Base-by-base conservation (phyloP, 2,329 filamentous ascomycete species). In the Pyrenophora seminiperda region DNA sequence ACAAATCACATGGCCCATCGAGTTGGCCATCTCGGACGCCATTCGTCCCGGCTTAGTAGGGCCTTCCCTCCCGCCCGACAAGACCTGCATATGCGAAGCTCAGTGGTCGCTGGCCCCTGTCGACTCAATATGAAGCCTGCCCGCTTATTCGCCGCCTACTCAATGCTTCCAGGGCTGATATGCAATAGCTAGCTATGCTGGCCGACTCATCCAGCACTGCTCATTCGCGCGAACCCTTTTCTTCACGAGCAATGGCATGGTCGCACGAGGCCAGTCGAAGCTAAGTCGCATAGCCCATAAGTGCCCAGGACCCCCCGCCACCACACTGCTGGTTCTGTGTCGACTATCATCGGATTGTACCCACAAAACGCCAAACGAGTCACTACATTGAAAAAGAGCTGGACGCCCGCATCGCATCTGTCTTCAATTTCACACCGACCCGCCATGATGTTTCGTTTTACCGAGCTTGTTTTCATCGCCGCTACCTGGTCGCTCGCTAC, bases 401-500 rank as follows among this genome's bases (percentile, higher is more conserved):
- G 46, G 51, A 45, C 31, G 22, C 38, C 47, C 38, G 31, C 33
- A 43, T 36, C 32, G 43, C 44, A 42, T 34, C 17, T 14, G 27
- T 36, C 30, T 36, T 33, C 38, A 10, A 10, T 46, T 30, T 31
- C n/a, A 13, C 13, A 30, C 17, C 30, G 43, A 14, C 14, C 41
- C 48, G 53, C 52, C 63, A 51, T 42, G 36, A 72, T 73, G 70
- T 66, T 72, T 55, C 64, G 63, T 54, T 65, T 72, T 52, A 65
- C 66, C 45, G 55, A 66, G 42, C 61, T 71, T 42, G 56, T 70
- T 32, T 62, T 61, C 47, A 50, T 72, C 48, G 63, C 67, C 52
- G 67, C 67, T 41, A 64, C 50, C 47, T 73, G 68, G 70, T 65
- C 68, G 50, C 61, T 86, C 63, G 77, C 79, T 56, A 77, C 81